Base-by-base conservation (phyloP, 1,139 yeast species). In the Debaryomyces sp. region DNA sequence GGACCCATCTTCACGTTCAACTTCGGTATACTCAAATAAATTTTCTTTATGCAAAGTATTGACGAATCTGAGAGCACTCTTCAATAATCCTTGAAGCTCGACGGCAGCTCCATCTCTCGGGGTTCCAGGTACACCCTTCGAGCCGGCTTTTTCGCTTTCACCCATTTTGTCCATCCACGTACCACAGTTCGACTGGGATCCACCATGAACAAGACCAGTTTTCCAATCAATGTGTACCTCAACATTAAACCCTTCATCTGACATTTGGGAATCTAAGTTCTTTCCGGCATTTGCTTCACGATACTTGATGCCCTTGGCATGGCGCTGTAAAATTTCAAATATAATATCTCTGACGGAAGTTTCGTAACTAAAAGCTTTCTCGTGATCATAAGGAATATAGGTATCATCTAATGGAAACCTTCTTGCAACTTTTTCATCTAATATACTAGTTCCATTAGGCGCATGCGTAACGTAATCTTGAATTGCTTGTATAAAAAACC, bases 81-180 rank as follows among this genome's bases (percentile, higher is more conserved):
- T 92, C 61, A 94, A 71, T 54, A 94, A 73, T 0, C 98, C 99
- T 60, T 84, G 91, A 51, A 94, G 87, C 67, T 94, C 99, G 50
- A 94, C 78, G 1, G 96, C 97, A 1, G 97, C 97, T 39, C 99
- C 99, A 67, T 92, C 97, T 64, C 99, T 81, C 33, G 99, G 98
- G 0, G 99, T 94, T 2, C 98, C 99, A 0, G 99, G 99, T 36
- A 81, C 75, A 13, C 99, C 99, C 60, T 85, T 87, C 51, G 84
- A 86, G 1, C 89, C 87, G 0, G 99, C 97, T 50, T 69, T 74
- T 45, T 70, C 82, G 62, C 96, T 89, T 70, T 94, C 99, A 18
- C 99, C 99, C 98, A 94, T 94, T 71, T 94, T 94, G 69, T 94
- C 99, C 97, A 92, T 94, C 99, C 99, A 94, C 0, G 99, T 94